Evolutionary conservation across 345 rosid species (phyloP).

Genomic region (Capsella bursapastoris): DNA sequence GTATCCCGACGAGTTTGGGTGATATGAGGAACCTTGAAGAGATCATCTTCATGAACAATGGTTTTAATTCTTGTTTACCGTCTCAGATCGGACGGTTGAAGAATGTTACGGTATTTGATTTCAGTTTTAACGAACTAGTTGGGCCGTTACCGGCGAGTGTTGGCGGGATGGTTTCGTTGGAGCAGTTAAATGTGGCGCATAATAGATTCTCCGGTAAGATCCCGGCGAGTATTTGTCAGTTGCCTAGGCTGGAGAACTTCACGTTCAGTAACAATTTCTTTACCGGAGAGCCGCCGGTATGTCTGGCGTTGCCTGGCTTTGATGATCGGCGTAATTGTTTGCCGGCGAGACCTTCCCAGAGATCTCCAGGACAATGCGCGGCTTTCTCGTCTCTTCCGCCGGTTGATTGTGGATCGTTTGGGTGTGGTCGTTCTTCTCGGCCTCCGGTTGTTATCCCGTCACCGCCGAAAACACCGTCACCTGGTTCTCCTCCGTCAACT

Average conservation of each 20-base stretch:
- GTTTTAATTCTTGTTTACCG: constrained; percentile 73
- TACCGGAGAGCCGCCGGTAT: constrained; percentile 74
- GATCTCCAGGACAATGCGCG: constrained; percentile 63
- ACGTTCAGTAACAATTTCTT: constrained; percentile 74
- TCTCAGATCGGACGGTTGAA: constrained; percentile 61
- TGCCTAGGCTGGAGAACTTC: constrained; percentile 69
- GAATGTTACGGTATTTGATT: constrained; percentile 74
- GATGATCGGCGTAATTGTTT: constrained; percentile 73
- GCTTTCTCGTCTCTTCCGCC: constrained; percentile 55
- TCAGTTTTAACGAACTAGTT: constrained; percentile 59
- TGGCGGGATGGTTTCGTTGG: constrained; percentile 68
- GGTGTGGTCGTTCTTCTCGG: constrained; percentile 67
- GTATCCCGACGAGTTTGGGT: constrained; percentile 74
- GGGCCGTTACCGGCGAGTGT: constrained; percentile 66
- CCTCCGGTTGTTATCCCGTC: constrained; percentile 70
- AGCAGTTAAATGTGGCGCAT: constrained; percentile 76
- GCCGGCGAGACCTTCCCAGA: constrained; percentile 69
- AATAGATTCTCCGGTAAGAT: constrained; percentile 71
- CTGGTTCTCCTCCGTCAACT: constrained; percentile 45
- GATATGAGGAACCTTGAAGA: constrained; percentile 76
- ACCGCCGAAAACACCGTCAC: constrained; percentile 58
- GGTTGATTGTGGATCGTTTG: constrained; percentile 69
- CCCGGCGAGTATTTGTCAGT: constrained; percentile 62
- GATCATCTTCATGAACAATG: constrained; percentile 71
- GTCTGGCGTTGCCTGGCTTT: constrained; percentile 52